These are phyloP conservation scores for Lipomyces mesembrius DNA, from an alignment of 805 yeast genomes.

Conservation along the genomic window DNA sequence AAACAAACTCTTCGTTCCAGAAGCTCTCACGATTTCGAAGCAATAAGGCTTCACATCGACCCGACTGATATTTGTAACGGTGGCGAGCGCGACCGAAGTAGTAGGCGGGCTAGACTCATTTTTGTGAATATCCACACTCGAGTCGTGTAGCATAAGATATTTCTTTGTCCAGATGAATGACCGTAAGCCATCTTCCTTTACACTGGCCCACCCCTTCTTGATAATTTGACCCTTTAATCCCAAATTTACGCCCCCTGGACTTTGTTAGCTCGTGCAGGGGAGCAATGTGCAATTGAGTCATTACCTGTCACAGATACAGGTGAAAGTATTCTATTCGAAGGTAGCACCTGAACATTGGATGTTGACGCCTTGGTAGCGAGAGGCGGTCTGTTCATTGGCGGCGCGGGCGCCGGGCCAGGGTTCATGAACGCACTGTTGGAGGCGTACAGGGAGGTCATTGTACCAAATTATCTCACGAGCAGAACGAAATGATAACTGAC, in stretches of 20 bases:
- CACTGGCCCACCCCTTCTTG: constrained; percentile 80
- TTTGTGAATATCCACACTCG: constrained; percentile 74
- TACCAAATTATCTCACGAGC: neutral
- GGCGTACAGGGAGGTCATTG: constrained; percentile 28
- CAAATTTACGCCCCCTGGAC: constrained; percentile 9
- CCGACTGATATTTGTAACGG: constrained; percentile 66
- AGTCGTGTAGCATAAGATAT: constrained; percentile 75
- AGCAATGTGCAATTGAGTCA: neutral
- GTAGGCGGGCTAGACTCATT: constrained; percentile 28
- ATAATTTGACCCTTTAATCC: constrained; percentile 20
- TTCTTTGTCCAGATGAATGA: constrained; percentile 93
- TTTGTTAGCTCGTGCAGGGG: neutral
- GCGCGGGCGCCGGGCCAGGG: constrained; percentile 62
- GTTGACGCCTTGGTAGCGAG: constrained; percentile 24
- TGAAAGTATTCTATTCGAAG: constrained; percentile 18
- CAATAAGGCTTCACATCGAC: constrained; percentile 76
- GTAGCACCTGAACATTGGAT: constrained; percentile 17
- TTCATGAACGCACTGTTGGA: constrained; percentile 53
- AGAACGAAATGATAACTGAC: neutral
- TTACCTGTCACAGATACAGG: constrained; percentile 6
- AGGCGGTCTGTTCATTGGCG: constrained; percentile 40
- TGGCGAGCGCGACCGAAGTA: constrained; percentile 52
- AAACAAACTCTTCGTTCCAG: constrained; percentile 58
- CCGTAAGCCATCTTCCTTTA: constrained; percentile 89
- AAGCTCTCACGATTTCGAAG: constrained; percentile 65